A percentile compares a stretch with the other conserved stretches of the same genome.
phyloP scores from a whole-genome alignment of 495 filamentous ascomycete genomes.

The Aspergillus asperescens region DNA sequence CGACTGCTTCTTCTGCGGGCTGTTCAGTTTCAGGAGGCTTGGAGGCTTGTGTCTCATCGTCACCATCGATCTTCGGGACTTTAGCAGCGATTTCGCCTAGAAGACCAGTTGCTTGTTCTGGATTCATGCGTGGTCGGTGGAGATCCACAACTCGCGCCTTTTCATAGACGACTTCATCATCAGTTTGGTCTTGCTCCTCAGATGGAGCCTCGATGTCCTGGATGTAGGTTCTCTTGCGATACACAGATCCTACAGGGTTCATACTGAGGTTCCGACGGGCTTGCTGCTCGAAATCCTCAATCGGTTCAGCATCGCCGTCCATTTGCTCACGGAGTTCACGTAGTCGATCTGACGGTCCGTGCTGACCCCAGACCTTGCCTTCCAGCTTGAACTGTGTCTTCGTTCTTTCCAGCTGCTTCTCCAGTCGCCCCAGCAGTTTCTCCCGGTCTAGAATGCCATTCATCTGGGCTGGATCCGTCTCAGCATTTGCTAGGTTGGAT shows the following conservation, averaged over 20 bases:
- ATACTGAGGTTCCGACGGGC: slow-evolving; percentile 46
- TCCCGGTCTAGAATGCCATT: slow-evolving; percentile 90
- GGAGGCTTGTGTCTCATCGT: slow-evolving; percentile 58
- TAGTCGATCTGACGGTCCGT: slow-evolving; percentile 83
- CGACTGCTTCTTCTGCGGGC: slow-evolving; percentile 26
- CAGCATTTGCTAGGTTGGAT: slow-evolving; percentile 50
- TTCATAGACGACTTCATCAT: slow-evolving; percentile 49
- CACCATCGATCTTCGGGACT: slow-evolving; percentile 69
- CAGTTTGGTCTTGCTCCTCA: slow-evolving; percentile 32
- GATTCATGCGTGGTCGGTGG: slow-evolving; percentile 67
- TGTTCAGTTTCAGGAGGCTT: slow-evolving; percentile 23
- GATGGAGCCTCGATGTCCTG: slow-evolving; percentile 37
- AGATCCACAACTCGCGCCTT: slow-evolving; percentile 63
- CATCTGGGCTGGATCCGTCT: slow-evolving; percentile 70
- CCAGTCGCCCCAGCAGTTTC: slow-evolving; percentile 82
- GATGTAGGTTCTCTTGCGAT: slow-evolving; percentile 54
- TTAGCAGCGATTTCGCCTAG: slow-evolving; percentile 77
- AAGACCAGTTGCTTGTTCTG: slow-evolving; percentile 66
- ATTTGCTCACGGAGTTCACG: slow-evolving; percentile 91
- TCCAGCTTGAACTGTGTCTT: slow-evolving; percentile 98
- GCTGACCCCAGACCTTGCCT: slow-evolving; percentile 85
- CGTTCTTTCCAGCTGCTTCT: slow-evolving; percentile 90
- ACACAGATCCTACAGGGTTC: slow-evolving; percentile 62
- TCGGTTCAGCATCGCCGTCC: slow-evolving; percentile 58
- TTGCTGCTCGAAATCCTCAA: slow-evolving; percentile 47